phyloP scores from a whole-genome alignment of 805 yeast species.

The Wickerhamomyces sydowiorum region DNA sequence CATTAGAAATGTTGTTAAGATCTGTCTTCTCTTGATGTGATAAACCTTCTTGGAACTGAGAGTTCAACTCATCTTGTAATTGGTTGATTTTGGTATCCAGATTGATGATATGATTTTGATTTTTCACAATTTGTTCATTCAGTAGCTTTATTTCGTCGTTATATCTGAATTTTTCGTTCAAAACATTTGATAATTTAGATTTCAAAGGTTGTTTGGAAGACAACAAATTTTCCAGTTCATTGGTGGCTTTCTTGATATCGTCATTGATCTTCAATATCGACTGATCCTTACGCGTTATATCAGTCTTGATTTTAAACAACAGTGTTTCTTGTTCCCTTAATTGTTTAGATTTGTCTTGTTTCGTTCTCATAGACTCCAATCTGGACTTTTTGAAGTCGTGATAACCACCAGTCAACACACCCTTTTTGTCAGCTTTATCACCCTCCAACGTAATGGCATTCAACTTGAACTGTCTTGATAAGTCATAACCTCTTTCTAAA shows the following conservation, averaged over 20 bases:
- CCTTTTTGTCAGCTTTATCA: slow-evolving; percentile 78
- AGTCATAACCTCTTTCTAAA: slow-evolving; percentile 59
- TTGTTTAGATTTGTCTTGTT: slow-evolving; percentile 47
- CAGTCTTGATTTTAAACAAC: slow-evolving; percentile 30
- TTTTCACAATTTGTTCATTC: slow-evolving; percentile 5
- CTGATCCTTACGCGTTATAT: slow-evolving; percentile 41
- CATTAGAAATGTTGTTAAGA: slow-evolving; percentile 28
- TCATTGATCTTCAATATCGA: slow-evolving; percentile 46
- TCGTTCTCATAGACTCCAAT: slow-evolving; percentile 59
- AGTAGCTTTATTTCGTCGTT: slow-evolving; percentile 35
- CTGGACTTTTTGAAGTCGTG: slow-evolving; percentile 64
- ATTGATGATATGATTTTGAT: slow-evolving; percentile 9
- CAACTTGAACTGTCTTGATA: slow-evolving; percentile 54
- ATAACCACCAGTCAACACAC: slow-evolving; percentile 86
- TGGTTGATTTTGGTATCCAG: slow-evolving; percentile 31
- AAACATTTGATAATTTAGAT: slow-evolving; percentile 34
- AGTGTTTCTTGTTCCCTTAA: slow-evolving; percentile 34
- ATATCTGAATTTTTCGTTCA: slow-evolving; percentile 34
- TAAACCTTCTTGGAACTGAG: slow-evolving; percentile 50
- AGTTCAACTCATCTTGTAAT: slow-evolving; percentile 38
- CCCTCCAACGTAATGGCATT: slow-evolving; percentile 89
- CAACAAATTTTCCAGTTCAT: slow-evolving; percentile 37
- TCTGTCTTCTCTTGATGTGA: slow-evolving; percentile 41
- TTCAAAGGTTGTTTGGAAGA: slow-evolving; percentile 38
- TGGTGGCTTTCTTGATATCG: slow-evolving; percentile 28